phyloP scores from a whole-genome alignment of 495 filamentous ascomycete genomes.

The Trichoderma orchidacearum region DNA sequence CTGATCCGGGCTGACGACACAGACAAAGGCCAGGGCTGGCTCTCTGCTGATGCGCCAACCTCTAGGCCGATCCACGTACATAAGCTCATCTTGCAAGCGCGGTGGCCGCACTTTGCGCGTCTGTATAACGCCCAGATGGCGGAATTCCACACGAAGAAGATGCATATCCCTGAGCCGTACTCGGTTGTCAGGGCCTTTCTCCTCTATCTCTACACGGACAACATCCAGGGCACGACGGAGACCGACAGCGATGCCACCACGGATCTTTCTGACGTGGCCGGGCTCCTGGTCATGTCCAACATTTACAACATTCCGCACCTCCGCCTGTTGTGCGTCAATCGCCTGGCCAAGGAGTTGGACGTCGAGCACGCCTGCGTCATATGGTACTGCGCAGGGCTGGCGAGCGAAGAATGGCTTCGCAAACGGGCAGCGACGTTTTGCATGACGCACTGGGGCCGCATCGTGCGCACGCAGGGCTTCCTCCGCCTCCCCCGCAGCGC shows the following conservation, averaged over 20 bases:
- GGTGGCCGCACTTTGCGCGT: constrained; percentile 92
- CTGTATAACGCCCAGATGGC: constrained; percentile 88
- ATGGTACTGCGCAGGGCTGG: constrained; percentile 85
- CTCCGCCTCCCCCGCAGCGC: constrained; percentile 59
- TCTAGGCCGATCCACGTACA: constrained; percentile 89
- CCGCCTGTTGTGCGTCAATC: constrained; percentile 75
- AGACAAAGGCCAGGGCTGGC: constrained; percentile 42
- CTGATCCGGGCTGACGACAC: constrained; percentile 24
- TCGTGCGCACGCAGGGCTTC: constrained; percentile 83
- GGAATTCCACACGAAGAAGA: constrained; percentile 88
- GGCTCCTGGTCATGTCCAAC: constrained; percentile 94
- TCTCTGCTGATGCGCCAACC: constrained; percentile 46
- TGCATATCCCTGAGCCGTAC: constrained; percentile 97
- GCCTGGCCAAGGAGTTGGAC: constrained; percentile 78
- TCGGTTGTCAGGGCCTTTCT: constrained; percentile 87
- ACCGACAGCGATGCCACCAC: constrained; percentile 43
- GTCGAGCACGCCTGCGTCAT: constrained; percentile 89
- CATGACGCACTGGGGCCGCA: constrained; percentile 84
- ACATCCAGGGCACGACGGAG: constrained; percentile 51
- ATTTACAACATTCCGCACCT: constrained; percentile 93
- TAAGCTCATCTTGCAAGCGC: constrained; percentile 78
- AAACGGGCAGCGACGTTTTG: constrained; percentile 78
- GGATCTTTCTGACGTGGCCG: constrained; percentile 73
- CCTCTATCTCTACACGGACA: constrained; percentile 93
- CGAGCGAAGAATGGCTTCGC: constrained; percentile 85